A percentile compares a stretch with the other conserved stretches of the same genome.
These are phyloP conservation scores for Fragilariopsis cylindrus DNA, from an alignment of 108 stramenopile species.

Conservation along the genomic window DNA sequence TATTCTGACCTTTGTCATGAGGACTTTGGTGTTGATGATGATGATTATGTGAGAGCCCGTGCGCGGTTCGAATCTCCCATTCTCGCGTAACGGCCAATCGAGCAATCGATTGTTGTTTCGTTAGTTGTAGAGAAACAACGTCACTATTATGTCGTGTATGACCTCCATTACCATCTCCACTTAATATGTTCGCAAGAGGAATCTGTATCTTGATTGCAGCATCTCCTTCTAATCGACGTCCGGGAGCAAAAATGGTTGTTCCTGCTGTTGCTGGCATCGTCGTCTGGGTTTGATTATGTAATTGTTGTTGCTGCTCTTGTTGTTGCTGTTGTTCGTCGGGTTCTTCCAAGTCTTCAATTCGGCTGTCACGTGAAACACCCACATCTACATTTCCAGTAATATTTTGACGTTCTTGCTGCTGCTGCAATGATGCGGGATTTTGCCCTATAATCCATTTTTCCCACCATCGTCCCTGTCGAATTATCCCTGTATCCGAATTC, in stretches of 20 bases:
- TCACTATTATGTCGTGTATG: conserved; percentile 6
- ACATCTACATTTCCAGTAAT: conserved; percentile 27
- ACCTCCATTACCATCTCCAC: conserved; percentile 17
- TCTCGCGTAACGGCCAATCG: conserved; percentile 65
- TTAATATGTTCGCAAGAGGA: conserved; percentile 31
- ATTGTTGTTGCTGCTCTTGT: conserved; percentile 2
- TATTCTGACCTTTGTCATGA: conserved; percentile 6
- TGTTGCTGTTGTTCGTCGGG: conserved; percentile 46
- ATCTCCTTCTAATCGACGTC: conserved; percentile 76
- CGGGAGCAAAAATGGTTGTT: conserved; percentile 48
- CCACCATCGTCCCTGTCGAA: conserved; percentile 67
- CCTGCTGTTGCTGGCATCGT: conserved; percentile 18
- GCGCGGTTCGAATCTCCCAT: conserved; percentile 76
- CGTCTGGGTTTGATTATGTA: conserved; percentile 7
- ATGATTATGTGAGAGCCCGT: conserved; percentile 34
- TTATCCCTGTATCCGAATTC: not conserved
- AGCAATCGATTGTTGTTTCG: conserved; percentile 60
- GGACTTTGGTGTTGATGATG: conserved; percentile 9
- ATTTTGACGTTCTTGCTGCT: conserved; percentile 28
- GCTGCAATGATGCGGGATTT: conserved; percentile 3
- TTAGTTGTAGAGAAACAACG: conserved; percentile 22
- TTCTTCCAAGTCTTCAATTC: conserved; percentile 63
- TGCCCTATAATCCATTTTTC: conserved; percentile 55
- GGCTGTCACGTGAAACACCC: conserved; percentile 13
- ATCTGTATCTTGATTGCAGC: conserved; percentile 58